Evolutionary conservation across 352 stramenopile genomes (phyloP).

Genomic region (Phytophthora constricta): DNA sequence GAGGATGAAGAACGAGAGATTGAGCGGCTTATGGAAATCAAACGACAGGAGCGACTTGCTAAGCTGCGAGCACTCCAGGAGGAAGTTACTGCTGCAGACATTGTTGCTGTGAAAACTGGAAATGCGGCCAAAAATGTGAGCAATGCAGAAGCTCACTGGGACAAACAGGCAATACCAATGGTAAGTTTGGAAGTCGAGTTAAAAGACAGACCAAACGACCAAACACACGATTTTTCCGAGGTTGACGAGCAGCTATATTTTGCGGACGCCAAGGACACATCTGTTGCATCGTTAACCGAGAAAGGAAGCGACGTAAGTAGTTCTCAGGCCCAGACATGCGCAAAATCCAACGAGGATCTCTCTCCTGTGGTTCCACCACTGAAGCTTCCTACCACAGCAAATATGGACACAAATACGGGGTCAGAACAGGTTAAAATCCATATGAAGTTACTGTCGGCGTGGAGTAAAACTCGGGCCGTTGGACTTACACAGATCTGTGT

Average conservation of each 20-base stretch:
- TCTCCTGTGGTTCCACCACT: constrained; percentile 35
- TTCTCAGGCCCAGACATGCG: neutral
- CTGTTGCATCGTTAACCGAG: neutral
- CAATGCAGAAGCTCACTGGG: too few species aligned
- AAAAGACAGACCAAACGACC: neutral
- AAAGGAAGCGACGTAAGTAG: neutral
- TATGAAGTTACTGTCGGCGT: constrained; percentile 77
- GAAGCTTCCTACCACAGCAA: constrained; percentile 24
- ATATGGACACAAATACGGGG: neutral
- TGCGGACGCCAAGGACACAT: neutral
- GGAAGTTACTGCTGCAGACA: constrained; percentile 25
- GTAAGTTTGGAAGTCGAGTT: neutral
- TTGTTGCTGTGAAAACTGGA: too few species aligned
- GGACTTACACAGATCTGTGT: constrained; percentile 72
- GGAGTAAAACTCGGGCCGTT: constrained; percentile 62
- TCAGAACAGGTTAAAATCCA: constrained; percentile 42
- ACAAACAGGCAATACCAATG: too few species aligned
- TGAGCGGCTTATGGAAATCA: constrained; percentile 66
- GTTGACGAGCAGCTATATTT: neutral
- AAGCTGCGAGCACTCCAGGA: constrained; percentile 60
- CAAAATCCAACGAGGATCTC: constrained; percentile 9
- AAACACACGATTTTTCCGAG: neutral
- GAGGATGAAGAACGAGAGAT: constrained; percentile 80
- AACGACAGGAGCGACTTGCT: constrained; percentile 61
- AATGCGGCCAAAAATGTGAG: too few species aligned